These are phyloP conservation scores for Zygosaccharomyces gambellarensis DNA, from an alignment of 805 yeast genomes.

Conservation along the genomic window DNA sequence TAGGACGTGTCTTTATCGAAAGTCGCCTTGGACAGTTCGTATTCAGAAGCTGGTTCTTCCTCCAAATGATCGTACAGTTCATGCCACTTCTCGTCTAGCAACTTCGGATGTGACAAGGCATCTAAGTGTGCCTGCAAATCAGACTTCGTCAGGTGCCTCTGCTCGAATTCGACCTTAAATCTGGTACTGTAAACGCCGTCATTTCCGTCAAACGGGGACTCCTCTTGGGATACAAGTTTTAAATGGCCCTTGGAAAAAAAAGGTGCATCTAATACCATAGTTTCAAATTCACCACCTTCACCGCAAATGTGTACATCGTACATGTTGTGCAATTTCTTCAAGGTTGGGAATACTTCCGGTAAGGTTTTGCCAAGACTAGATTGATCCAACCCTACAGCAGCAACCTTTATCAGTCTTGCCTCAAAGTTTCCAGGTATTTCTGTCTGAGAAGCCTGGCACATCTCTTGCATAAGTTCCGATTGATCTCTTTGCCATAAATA, in stretches of 20 bases:
- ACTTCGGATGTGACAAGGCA: conserved; percentile 32
- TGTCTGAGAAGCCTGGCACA: conserved; percentile 43
- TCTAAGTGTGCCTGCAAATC: conserved; percentile 32
- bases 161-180: conserved; percentile 48
- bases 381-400: conserved; percentile 76
- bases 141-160: conserved; percentile 29
- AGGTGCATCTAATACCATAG: conserved; percentile 86
- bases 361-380: conserved; percentile 66
- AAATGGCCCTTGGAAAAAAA: conserved; percentile 58
- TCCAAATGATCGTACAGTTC: conserved; percentile 9
- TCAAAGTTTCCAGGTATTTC: conserved; percentile 40
- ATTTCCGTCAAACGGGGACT: conserved; percentile 39
- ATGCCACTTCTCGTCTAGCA: conserved; percentile 24
- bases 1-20: background rate
- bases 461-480: conserved; percentile 70
- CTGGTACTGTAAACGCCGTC: conserved; percentile 71
- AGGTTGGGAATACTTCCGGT: conserved; percentile 53
- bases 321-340: conserved; percentile 51
- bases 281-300: conserved; percentile 98
- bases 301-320: conserved; percentile 94
- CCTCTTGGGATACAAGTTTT: conserved; percentile 39
- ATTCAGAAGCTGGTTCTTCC: background rate
- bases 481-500: conserved; percentile 92
- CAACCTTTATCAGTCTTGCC: conserved; percentile 86
- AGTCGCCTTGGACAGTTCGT: conserved; percentile 15